phyloP scores from a whole-genome alignment of 169 alveolate species.

The Plasmodium sp. region DNA sequence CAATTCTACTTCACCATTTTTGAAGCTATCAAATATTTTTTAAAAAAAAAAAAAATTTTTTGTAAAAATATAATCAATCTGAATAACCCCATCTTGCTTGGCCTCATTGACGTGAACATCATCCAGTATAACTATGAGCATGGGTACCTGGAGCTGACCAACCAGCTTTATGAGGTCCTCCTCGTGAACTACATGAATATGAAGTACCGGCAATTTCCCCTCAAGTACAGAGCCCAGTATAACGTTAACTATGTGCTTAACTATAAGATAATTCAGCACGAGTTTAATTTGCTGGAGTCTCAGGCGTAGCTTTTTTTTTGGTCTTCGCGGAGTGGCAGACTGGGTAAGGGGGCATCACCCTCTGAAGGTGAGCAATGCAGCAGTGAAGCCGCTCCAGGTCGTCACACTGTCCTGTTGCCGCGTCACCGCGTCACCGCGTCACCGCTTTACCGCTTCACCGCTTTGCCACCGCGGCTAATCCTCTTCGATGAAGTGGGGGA shows the following conservation, averaged over 20 bases:
- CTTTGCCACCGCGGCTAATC: not conserved
- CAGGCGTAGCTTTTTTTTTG: not conserved
- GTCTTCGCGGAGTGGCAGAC: not conserved
- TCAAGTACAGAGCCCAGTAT: slow-evolving; percentile 65
- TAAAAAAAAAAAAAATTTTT: slow-evolving; percentile 54
- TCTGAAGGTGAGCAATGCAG: not conserved
- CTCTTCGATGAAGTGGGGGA: slow-evolving; percentile 46
- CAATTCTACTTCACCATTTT: slow-evolving; percentile 52
- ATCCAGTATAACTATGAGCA: slow-evolving; percentile 40
- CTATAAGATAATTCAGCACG: slow-evolving; percentile 76
- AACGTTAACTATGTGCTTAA: slow-evolving; percentile 82
- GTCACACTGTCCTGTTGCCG: not conserved
- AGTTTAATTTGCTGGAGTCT: slow-evolving; percentile 60
- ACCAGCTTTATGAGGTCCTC: slow-evolving; percentile 24
- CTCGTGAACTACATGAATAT: slow-evolving; percentile 35
- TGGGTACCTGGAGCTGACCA: slow-evolving; percentile 28
- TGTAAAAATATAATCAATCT: slow-evolving; percentile 37
- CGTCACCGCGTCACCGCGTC: no score
- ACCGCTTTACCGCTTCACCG: not conserved
- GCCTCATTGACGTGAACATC: slow-evolving; percentile 50
- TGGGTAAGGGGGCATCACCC: not conserved
- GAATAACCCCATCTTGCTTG: slow-evolving; percentile 46
- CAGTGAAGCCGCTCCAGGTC: not conserved
- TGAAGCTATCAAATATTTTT: slow-evolving; percentile 36
- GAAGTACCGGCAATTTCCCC: slow-evolving; percentile 36